A percentile compares a stretch with the other conserved stretches of the same genome.
Evolutionary conservation across 345 rosid species (phyloP).

Genomic region (Brassica napus): DNA sequence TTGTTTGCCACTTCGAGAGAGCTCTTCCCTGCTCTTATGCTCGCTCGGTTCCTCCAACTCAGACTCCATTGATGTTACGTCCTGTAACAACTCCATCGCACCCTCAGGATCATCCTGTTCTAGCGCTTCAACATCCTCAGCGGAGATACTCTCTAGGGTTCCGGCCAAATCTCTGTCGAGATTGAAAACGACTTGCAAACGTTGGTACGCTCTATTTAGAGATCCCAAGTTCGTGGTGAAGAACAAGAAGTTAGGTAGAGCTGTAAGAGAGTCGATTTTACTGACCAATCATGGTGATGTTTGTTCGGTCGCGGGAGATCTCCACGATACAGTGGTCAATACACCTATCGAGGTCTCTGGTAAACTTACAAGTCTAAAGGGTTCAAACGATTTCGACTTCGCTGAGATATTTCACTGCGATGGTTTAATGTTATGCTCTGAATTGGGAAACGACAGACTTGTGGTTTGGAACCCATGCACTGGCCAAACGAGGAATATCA

Average conservation of each 20-base stretch:
- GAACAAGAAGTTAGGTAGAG: not conserved
- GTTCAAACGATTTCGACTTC: not conserved
- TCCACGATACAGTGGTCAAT: not conserved
- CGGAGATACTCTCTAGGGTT: not conserved
- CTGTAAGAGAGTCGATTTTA: not conserved
- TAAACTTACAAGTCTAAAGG: not conserved
- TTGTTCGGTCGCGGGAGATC: not conserved
- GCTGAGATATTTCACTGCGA: not conserved
- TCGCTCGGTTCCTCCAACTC: no score
- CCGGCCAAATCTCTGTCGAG: not conserved
- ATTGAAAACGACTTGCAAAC: not conserved
- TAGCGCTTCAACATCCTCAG: no score
- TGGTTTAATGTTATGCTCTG: not conserved
- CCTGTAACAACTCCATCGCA: not conserved
- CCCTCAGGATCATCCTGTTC: no score
- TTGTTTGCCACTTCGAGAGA: no score
- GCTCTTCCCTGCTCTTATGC: no score
- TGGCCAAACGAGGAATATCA: not conserved
- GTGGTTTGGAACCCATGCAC: not conserved
- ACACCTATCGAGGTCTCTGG: not conserved
- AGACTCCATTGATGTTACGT: not conserved
- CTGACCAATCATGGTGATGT: not conserved
- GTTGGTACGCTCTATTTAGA: not conserved
- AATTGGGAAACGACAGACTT: not conserved
- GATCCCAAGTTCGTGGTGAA: not conserved